Evolutionary conservation across 768 basidiomycete species (phyloP).

Genomic region (Gelatoporia subvermispora): DNA sequence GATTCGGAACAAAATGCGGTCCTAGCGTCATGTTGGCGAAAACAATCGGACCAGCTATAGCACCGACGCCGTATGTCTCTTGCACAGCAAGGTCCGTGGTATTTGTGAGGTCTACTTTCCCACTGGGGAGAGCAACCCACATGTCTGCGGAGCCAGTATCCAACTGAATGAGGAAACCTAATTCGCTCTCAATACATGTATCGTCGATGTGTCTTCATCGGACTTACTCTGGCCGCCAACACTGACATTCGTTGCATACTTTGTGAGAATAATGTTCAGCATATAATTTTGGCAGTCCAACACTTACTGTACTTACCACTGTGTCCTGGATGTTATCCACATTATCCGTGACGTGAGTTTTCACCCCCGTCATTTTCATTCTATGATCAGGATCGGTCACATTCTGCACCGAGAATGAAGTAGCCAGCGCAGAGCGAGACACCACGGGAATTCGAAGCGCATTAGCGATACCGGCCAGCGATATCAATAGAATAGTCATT

Average conservation of each 20-base stretch:
- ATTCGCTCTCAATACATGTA: neutral
- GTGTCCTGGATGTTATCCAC: conserved; percentile 17
- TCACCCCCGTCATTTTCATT: conserved; percentile 1
- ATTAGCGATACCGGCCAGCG: conserved; percentile 21
- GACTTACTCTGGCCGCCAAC: conserved; percentile 11
- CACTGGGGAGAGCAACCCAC: conserved; percentile 18
- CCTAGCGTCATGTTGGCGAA: conserved; percentile 34
- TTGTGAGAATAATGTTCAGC: too few relatives aligned
- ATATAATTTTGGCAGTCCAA: neutral
- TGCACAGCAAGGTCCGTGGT: conserved; percentile 26
- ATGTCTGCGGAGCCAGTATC: conserved; percentile 33
- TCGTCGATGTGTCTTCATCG: too few relatives aligned
- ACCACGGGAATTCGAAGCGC: conserved; percentile 13
- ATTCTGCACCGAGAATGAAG: neutral
- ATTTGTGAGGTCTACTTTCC: conserved; percentile 22
- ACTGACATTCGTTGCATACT: conserved; percentile 21
- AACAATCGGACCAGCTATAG: conserved; percentile 30
- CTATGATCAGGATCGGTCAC: conserved; percentile 1
- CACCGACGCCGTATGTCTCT: conserved; percentile 36
- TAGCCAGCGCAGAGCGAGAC: conserved; percentile 2
- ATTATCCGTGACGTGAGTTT: conserved; percentile 4
- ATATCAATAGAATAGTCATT: conserved; percentile 12
- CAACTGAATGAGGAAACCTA: conserved; percentile 26
- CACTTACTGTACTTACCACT: conserved; percentile 8
- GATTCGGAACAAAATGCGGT: conserved; percentile 43